Base-by-base conservation (phyloP, 176 grass and related monocot genomes). In the Pharus latifolius region DNA sequence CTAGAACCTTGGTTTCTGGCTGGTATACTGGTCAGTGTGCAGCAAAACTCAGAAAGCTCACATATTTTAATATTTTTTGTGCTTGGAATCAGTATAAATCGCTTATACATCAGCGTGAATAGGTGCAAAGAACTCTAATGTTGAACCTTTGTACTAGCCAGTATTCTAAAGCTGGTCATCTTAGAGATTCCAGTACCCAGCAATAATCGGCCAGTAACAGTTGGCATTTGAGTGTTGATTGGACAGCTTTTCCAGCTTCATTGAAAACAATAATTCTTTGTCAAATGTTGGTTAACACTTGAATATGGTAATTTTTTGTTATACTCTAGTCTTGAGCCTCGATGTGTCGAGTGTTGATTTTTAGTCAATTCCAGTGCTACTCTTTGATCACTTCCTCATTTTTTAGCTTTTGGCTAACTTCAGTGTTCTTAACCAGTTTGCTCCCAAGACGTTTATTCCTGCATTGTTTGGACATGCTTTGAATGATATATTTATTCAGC, bases 401-500 rank as follows among this genome's bases (percentile, higher is more conserved):
- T 23, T 61, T 60, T 7, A 73, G 23, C 60, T 41, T 46, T 23
- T 28, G 20, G 17, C 35, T 80, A 24, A 85, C 62, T 61, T 59
- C 6, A 38, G 17, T 80, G 37, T 23, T 75, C 18, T 58, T 56
- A 77, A 81, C 57, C 89, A 98, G 94, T 83, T 85, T 70, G 84
- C 94, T 78, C 78, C 89, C 15, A 93, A 88, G 83, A 93, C 73
- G 43, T 88, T 80, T 75, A 85, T 98, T 87, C 94, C 94, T 56
- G 84, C 89, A 58, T 74, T 98, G 63, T 98, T 98, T 80, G 94
- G 84, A 19, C 94, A 98, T 85, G 89, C 67, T 60, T 85, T 83
- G 20, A 80, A 81, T 72, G 94, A 98, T 60, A 90, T 90, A 81
- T 98, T 98, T 87, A 92, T 98, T 73, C 86, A 90, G 33, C 84